These are phyloP conservation scores for Geosmithia flava DNA, from an alignment of 2,329 filamentous ascomycete genomes.

Conservation along the genomic window DNA sequence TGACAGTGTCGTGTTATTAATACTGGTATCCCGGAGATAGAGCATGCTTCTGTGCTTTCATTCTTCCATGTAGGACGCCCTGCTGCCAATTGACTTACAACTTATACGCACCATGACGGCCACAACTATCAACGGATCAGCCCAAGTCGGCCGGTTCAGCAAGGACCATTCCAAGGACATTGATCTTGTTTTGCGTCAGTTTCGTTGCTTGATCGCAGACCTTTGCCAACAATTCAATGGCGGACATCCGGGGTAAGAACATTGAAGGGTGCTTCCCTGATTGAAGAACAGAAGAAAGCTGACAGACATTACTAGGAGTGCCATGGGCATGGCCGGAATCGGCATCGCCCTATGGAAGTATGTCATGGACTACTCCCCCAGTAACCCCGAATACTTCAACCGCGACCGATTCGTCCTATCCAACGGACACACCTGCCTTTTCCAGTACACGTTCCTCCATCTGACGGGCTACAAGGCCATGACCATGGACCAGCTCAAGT, in stretches of 20 bases:
- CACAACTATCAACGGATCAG: neutral
- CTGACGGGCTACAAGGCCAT: conserved; percentile 39
- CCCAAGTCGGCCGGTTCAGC: neutral
- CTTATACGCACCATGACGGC: neutral
- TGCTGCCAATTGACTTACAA: neutral
- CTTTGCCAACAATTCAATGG: conserved; percentile 59
- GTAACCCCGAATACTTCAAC: conserved; percentile 44
- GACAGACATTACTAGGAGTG: conserved; percentile 13
- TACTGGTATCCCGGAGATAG: neutral
- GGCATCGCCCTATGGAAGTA: conserved; percentile 50
- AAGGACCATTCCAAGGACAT: neutral
- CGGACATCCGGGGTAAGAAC: conserved; percentile 55
- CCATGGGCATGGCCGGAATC: conserved; percentile 50
- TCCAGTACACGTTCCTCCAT: conserved; percentile 40
- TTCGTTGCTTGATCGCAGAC: conserved; percentile 53
- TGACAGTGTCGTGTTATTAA: too few species aligned
- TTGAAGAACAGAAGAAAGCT: neutral
- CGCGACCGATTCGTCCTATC: conserved; percentile 51
- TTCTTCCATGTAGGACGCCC: neutral
- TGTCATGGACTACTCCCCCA: conserved; percentile 45
- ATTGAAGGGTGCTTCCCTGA: neutral
- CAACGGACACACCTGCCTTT: conserved; percentile 44
- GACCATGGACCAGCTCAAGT: conserved; percentile 44
- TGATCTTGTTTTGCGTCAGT: conserved; percentile 44
- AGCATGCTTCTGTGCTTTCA: neutral